phyloP scores from a whole-genome alignment of 495 filamentous ascomycete species.

The Articulospora tetracladia region DNA sequence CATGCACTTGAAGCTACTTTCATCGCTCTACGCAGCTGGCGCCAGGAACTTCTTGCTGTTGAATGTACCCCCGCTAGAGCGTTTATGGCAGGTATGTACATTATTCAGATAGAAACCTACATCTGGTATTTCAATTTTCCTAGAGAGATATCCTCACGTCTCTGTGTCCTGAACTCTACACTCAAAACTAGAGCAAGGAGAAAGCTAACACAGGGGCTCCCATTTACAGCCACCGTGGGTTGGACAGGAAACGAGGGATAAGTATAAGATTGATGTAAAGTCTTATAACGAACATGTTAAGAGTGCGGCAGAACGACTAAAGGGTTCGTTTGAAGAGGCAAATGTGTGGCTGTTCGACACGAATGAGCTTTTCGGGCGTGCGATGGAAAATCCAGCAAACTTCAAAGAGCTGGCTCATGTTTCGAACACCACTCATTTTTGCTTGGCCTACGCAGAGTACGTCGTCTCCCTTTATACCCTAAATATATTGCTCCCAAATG shows the following conservation, averaged over 20 bases:
- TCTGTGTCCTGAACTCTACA: no score
- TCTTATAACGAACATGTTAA: constrained; percentile 28
- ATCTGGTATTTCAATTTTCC: no score
- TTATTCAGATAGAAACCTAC: no score
- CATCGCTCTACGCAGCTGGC: background rate
- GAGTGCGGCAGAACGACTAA: constrained; percentile 29
- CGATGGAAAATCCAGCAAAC: constrained; percentile 45
- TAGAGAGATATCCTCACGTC: no score
- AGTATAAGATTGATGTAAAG: background rate
- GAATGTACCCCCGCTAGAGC: background rate
- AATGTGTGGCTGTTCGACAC: constrained; percentile 43
- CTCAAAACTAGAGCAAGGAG: no score
- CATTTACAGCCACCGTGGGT: background rate
- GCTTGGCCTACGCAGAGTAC: background rate
- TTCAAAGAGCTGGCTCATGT: constrained; percentile 30
- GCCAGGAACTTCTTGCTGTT: background rate
- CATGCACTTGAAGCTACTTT: background rate
- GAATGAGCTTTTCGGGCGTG: constrained; percentile 41
- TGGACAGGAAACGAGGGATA: background rate
- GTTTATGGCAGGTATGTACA: no score
- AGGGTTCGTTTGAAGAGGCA: constrained; percentile 29
- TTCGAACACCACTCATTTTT: background rate
- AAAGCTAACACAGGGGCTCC: no score
- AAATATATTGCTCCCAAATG: no score
- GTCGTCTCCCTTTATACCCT: background rate